Base-by-base conservation (phyloP, 257 asterid genomes). In the Hygrophila difformis region DNA sequence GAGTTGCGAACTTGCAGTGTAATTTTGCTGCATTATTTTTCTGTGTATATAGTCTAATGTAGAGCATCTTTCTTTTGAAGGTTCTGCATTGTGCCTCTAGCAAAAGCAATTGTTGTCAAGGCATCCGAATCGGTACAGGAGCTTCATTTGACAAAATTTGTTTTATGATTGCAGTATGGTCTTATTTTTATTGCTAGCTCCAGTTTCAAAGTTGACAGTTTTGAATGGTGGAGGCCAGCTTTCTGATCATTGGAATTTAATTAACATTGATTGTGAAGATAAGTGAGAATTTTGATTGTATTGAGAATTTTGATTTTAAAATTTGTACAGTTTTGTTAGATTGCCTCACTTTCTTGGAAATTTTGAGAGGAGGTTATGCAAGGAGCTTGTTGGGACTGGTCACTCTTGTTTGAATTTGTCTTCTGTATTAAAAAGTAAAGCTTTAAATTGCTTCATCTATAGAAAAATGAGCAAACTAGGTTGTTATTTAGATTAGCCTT, bases 41-140 rank as follows among this genome's bases (percentile, higher is more conserved):
- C 22, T 18, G 5, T n/a, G n/a, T n/a, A n/a, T n/a, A n/a, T n/a
- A n/a, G n/a, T n/a, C n/a, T n/a, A n/a, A n/a, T n/a, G n/a, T n/a
- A n/a, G n/a, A n/a, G n/a, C 23, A 33, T 2, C 53, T 24, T 62
- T 53, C 44, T 39, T 36, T 47, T 65, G 26, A 63, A 77, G 87
- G 87, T 81, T 77, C 68, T 79, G 82, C 72, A 54, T 79, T 41
- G 53, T 77, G 52, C 87, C 87, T 28, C 64, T 81, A 12, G 76
- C 75, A 20, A 81, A 77, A 62, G 67, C 58, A 20, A 40, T 76
- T 47, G 13, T 76, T 23, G 55, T 53, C 41, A 72, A 57, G 59
- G 71, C 78, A 13, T 71, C 78, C 3, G 72, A 80, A 61, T 58
- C 74, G 86, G 86, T 80, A 79, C 13, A 33, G 44, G 4, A 2